These are phyloP conservation scores for Syzygium aromaticum DNA, from an alignment of 345 rosid species.

Conservation along the genomic window DNA sequence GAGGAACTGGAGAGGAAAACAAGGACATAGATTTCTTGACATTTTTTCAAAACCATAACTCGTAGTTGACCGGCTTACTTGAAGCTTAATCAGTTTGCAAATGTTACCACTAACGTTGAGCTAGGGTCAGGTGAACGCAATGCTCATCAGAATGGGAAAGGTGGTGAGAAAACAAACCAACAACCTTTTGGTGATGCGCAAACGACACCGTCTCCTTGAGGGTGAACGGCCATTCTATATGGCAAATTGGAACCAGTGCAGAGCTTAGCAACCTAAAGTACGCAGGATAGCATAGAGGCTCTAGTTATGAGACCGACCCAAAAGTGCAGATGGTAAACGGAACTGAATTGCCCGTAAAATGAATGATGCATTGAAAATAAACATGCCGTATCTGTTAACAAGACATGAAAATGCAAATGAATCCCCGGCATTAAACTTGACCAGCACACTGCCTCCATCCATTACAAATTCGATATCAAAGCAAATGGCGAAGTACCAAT, in stretches of 20 bases:
- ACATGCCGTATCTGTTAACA: neutral
- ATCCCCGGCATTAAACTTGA: neutral
- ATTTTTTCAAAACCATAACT: neutral
- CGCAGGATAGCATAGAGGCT: too few species aligned
- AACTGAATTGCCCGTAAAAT: too few species aligned
- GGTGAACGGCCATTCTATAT: conserved; percentile 79
- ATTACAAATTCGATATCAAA: neutral
- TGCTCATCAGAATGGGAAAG: too few species aligned
- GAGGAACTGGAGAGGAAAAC: neutral
- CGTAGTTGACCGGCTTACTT: too few species aligned
- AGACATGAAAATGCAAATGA: neutral
- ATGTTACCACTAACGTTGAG: neutral
- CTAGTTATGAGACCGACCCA: too few species aligned
- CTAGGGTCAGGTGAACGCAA: neutral
- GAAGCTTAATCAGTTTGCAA: neutral
- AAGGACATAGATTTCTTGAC: neutral
- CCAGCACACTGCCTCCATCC: too few species aligned
- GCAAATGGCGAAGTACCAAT: too few species aligned
- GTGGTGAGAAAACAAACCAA: conserved; percentile 27
- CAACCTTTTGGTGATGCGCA: conserved; percentile 67
- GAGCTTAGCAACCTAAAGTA: conserved; percentile 43
- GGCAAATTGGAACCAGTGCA: conserved; percentile 58
- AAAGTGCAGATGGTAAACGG: too few species aligned
- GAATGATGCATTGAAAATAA: too few species aligned
- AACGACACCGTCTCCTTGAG: conserved; percentile 60